Percentiles rank a stretch among this genome's conserved stretches.
Conservation (phyloP, 441 rosid genomes). For the Populus hybrid region DNA sequence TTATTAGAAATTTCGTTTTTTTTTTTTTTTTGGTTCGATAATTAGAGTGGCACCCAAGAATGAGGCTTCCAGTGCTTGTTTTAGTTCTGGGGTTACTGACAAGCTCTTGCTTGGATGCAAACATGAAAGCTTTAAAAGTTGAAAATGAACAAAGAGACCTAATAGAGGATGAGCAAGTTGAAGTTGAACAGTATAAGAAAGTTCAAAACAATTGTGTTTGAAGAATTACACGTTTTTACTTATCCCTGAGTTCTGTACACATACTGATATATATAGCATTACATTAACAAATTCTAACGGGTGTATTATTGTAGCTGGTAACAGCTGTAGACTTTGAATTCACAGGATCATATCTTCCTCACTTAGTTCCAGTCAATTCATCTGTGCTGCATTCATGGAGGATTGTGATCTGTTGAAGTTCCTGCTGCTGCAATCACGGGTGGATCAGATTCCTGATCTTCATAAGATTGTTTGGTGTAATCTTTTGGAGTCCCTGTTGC, state of each 20-base stretch:
- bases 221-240: no score
- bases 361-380: no score
- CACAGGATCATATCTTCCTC: background rate
- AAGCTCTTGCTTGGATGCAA: constrained; percentile 25
- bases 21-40: background rate
- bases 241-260: no score
- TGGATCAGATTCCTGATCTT: no score
- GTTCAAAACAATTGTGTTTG: no score
- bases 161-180: background rate
- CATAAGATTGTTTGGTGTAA: no score
- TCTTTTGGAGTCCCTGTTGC: no score
- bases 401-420: no score
- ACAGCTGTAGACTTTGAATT: background rate
- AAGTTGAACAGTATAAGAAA: background rate
- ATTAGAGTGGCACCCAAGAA: background rate
- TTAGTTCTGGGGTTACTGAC: constrained; percentile 14
- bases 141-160: background rate
- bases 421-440: no score
- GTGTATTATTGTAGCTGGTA: background rate
- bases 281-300: no score
- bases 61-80: constrained; percentile 20
- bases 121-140: background rate
- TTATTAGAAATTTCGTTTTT: background rate
- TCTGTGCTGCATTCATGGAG: no score
- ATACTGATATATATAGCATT: no score